phyloP scores from a whole-genome alignment of 176 grass and related monocot genomes.

The Bothriochloa decipiens region DNA sequence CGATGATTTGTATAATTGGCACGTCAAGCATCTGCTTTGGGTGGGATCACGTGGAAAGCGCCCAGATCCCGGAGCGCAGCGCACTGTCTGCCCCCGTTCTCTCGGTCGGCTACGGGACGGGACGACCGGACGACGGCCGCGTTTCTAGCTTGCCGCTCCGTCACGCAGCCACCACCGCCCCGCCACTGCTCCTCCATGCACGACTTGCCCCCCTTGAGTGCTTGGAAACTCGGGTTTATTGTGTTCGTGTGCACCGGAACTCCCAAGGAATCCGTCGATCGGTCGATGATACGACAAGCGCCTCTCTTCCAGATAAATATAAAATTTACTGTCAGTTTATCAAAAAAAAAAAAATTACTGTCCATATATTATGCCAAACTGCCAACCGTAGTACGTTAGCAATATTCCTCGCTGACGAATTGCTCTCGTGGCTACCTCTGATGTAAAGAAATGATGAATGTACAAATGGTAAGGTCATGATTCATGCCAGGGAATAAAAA shows the following conservation, averaged over 20 bases:
- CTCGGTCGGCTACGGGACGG: neutral
- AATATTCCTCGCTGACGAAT: neutral
- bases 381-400: neutral
- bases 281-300: neutral
- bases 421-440: too few species aligned
- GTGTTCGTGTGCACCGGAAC: neutral
- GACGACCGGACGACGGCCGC: neutral
- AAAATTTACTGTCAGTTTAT: too few species aligned
- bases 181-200: neutral
- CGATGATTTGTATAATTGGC: conserved; percentile 44
- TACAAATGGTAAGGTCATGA: neutral
- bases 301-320: neutral
- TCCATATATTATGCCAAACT: neutral
- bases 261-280: neutral
- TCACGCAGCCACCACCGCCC: neutral
- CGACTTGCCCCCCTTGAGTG: neutral
- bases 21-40: conserved; percentile 73
- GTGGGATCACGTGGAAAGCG: conserved; percentile 54
- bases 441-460: too few species aligned
- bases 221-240: neutral
- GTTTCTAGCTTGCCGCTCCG: conserved; percentile 18
- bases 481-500: neutral
- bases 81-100: neutral
- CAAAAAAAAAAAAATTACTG: too few species aligned
- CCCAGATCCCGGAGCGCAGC: conserved; percentile 45